Evolutionary conservation across 768 basidiomycete species (phyloP), one percentile per base, ranked within the genome.

Genomic region (Austroboletus eburneus): DNA sequence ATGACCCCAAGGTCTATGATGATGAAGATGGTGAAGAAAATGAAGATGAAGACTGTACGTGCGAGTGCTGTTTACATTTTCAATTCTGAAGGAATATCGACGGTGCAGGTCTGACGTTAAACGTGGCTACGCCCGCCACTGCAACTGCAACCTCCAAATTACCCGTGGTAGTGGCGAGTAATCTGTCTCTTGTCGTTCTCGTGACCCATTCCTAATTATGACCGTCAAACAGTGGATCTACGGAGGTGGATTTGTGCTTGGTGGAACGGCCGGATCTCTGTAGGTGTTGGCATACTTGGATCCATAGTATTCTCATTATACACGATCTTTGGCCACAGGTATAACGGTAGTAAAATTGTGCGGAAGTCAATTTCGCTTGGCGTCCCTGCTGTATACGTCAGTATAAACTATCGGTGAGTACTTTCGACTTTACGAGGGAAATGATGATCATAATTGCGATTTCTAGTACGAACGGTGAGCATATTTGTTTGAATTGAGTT

Each of bases 1-100:
- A n/a, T n/a, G n/a, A n/a, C n/a, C n/a, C n/a, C n/a, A n/a, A n/a
- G n/a, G n/a, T n/a, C n/a, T n/a, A n/a, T n/a, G n/a, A n/a, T n/a
- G n/a, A n/a, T n/a, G n/a, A n/a, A n/a, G n/a, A n/a, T n/a, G n/a
- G n/a, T n/a, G n/a, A n/a, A n/a, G n/a, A n/a, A n/a, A n/a, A n/a
- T n/a, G n/a, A n/a, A n/a, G n/a, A n/a, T 27, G 76, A 78, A 53
- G 78, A 78, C 51, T 79, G 78, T 78, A 48, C 57, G 74, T 55
- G 27, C 16, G 9, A 42, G 25, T 5, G 6, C 4, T 33, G 4
- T 5, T 16, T 14, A 12, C 32, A 33, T 33, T 5, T 48, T 22
- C 22, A 12, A 18, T 5, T 9, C 21, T 37, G 9, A 43, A 23
- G 27, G 16, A 18, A 27, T n/a, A n/a, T n/a, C 12, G 4, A 4